These are phyloP conservation scores for Aspergillus tubingensis DNA, from an alignment of 2,329 filamentous ascomycete genomes.

Conservation along the genomic window DNA sequence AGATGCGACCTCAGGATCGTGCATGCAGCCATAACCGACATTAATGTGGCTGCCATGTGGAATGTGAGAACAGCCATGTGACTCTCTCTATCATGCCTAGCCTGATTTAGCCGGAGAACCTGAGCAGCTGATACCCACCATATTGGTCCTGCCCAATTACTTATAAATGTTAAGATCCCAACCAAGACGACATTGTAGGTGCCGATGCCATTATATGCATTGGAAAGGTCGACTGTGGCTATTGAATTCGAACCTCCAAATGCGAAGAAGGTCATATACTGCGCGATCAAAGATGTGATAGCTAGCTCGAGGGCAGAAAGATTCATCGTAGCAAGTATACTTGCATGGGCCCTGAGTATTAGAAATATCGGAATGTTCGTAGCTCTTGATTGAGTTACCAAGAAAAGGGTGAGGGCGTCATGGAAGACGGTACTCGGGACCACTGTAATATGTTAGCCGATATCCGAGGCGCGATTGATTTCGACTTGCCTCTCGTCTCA, in stretches of 20 bases:
- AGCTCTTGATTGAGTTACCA: constrained; percentile 82
- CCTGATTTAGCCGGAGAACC: constrained; percentile 27
- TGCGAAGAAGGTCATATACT: constrained; percentile 84
- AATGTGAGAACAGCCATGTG: constrained; percentile 67
- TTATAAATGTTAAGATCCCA: constrained; percentile 77
- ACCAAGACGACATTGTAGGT: constrained; percentile 80
- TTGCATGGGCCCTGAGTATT: constrained; percentile 66
- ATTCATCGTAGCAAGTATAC: constrained; percentile 49
- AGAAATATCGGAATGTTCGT: constrained; percentile 85
- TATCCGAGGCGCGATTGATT: background rate
- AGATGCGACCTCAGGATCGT: constrained; percentile 80
- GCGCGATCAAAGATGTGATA: constrained; percentile 71
- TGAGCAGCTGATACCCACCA: constrained; percentile 75
- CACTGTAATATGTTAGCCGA: constrained; percentile 19
- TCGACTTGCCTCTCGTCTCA: constrained; percentile 21
- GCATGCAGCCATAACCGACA: constrained; percentile 85
- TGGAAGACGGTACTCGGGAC: constrained; percentile 47
- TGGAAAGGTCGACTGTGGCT: constrained; percentile 90
- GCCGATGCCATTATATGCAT: constrained; percentile 87
- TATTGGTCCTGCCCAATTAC: constrained; percentile 89
- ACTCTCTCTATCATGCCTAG: constrained; percentile 37
- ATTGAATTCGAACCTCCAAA: constrained; percentile 92
- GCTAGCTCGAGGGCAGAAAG: constrained; percentile 60
- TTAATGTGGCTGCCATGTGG: constrained; percentile 66
- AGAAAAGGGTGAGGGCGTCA: constrained; percentile 72